Percentiles rank a stretch among this genome's conserved stretches.
phyloP scores from a whole-genome alignment of 257 asterid genomes.

The Rubia yunnanensis region DNA sequence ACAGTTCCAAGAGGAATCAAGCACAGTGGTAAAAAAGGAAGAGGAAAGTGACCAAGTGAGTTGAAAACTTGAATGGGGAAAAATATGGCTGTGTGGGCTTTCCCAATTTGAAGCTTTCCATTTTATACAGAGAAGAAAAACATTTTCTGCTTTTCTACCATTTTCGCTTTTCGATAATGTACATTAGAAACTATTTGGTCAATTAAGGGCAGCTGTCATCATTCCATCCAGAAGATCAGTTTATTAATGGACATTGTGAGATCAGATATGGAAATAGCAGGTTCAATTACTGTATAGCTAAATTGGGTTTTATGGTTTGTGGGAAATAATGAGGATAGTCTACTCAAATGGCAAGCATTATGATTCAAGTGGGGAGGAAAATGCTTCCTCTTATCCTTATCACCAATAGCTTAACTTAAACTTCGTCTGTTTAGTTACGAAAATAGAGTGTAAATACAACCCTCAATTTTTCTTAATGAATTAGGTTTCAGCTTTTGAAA shows the following conservation, averaged over 20 bases:
- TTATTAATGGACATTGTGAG: not conserved
- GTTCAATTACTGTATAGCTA: not conserved
- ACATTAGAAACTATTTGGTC: not conserved
- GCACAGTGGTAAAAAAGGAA: not conserved
- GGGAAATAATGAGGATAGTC: constrained; percentile 35
- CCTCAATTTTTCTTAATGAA: no score
- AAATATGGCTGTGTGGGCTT: no score
- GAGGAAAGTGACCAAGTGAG: constrained; percentile 6
- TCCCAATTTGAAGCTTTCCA: constrained; percentile 17
- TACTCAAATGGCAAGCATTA: constrained; percentile 70
- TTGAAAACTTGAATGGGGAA: not conserved
- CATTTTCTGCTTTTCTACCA: not conserved
- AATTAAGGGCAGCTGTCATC: constrained; percentile 3
- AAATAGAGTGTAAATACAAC: no score
- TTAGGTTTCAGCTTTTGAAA: no score
- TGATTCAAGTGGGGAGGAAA: constrained; percentile 43
- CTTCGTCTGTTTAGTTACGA: no score
- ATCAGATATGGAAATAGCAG: not conserved
- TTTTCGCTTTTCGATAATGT: not conserved
- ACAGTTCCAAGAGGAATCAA: not conserved
- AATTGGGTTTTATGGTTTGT: constrained; percentile 10
- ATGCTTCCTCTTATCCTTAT: constrained; percentile 71
- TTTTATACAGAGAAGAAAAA: constrained; percentile 13
- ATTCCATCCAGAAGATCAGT: constrained; percentile 1
- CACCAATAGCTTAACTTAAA: no score